Base-by-base conservation (phyloP, 495 filamentous ascomycete genomes). In the Neurospora hispaniola region DNA sequence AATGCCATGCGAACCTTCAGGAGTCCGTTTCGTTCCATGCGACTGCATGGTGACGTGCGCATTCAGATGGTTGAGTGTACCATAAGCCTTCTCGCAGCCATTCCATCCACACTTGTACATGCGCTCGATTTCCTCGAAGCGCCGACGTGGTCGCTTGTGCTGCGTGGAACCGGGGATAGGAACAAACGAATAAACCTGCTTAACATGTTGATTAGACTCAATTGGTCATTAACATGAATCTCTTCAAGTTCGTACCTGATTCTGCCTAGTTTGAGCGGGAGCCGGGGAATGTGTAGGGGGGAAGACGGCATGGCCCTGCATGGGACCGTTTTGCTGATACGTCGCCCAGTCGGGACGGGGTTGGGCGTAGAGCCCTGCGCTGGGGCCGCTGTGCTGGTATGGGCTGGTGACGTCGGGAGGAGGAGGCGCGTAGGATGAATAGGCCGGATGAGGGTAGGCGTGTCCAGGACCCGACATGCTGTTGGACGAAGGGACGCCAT, bases 71-170 rank as follows among this genome's bases (percentile, higher is more conserved):
- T 98, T 98, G 72, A 98, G 83, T 35, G 95, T 98, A 72, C 95
- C 95, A 78, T 98, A 98, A 14, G 95, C 95, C 82, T 98, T 98
- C 79, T 98, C 96, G 80, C 96, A 99, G 5, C 94, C 94, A 74
- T 97, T 93, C 93, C 94, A 98, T 11, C 96, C 96, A 83, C 96
- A 99, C 82, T 97, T 98, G 85, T 99, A 99, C 96, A 99, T 99
- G 73, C 96, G 91, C 85, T 99, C 96, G 79, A 99, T 99, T 81
- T 99, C 96, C 84, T 99, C 96, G 78, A 97, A 99, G 42, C 96
- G 89, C 75, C 96, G 89, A 75, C 96, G 90, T 27, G 96, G 96
- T 68, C 96, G 90, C 86, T 99, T 99, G 82, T 98, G 94, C 81
- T 99, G 96, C 79, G 97, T 94, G 40, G 96, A 93, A 70, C 96